Conservation (phyloP, 768 basidiomycete species). For the Pleurotus citrinopileatus region DNA sequence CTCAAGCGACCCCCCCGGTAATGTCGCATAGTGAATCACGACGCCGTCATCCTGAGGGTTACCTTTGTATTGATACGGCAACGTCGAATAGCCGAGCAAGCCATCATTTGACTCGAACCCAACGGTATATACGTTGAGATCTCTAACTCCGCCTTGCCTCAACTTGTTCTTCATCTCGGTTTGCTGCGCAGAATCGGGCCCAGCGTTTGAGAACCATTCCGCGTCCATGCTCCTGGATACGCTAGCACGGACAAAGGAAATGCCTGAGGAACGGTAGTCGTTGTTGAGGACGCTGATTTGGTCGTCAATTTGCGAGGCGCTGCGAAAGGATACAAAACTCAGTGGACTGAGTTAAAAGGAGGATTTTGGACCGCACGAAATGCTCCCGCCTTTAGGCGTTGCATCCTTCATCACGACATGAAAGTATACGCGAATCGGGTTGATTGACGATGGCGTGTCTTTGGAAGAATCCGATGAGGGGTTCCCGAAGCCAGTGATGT, state of each 20-base stretch:
- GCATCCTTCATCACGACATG: slow-evolving; percentile 30
- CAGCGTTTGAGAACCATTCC: slow-evolving; percentile 45
- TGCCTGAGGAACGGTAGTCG: slow-evolving; percentile 33
- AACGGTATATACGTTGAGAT: slow-evolving; percentile 50
- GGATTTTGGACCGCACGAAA: slow-evolving; percentile 37
- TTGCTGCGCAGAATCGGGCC: slow-evolving; percentile 31
- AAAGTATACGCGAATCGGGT: slow-evolving; percentile 22
- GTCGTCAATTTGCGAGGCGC: slow-evolving; percentile 31
- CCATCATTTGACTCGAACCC: slow-evolving; percentile 34
- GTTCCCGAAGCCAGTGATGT: no score
- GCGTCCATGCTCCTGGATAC: slow-evolving; percentile 41
- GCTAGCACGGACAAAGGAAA: slow-evolving; percentile 36
- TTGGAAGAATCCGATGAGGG: no score
- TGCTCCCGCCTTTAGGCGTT: slow-evolving; percentile 33
- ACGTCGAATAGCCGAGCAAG: no score
- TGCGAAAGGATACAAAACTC: slow-evolving; percentile 10
- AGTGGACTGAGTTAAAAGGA: slow-evolving; percentile 10
- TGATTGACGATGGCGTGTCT: no score
- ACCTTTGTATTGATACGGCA: no score
- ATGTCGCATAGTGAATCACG: no score
- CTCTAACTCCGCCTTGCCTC: slow-evolving; percentile 33
- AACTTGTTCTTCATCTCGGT: slow-evolving; percentile 46
- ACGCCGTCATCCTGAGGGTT: no score
- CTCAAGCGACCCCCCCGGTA: no score
- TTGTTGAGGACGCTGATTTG: slow-evolving; percentile 40